phyloP scores from a whole-genome alignment of 1,284 basidiomycete genomes.

The Ganoderma lingzhi region DNA sequence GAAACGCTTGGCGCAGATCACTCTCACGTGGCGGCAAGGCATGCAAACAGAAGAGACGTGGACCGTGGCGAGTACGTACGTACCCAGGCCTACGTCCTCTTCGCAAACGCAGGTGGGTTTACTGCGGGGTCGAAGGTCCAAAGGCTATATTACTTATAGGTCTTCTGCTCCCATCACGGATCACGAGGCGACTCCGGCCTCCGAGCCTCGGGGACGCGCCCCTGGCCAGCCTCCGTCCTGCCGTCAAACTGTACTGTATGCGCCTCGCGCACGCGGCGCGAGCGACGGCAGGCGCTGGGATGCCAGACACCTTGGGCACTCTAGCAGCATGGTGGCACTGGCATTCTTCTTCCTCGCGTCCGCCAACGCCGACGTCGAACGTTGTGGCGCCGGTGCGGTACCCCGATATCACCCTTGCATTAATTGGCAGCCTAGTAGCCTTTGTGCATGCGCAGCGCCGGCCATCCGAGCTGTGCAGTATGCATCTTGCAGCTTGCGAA shows the following conservation, averaged over 20 bases:
- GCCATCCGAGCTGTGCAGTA: background rate
- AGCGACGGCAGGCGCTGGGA: background rate
- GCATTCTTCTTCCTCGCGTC: background rate
- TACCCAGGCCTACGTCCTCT: background rate
- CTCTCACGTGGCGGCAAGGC: conserved; percentile 7
- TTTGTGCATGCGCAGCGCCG: background rate
- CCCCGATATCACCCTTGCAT: background rate
- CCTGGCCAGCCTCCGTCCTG: background rate
- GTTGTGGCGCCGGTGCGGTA: conserved; percentile 11
- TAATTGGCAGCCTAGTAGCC: background rate
- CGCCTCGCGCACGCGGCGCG: background rate
- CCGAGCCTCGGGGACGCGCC: background rate
- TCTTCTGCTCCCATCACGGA: background rate
- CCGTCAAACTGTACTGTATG: background rate
- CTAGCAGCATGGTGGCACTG: background rate
- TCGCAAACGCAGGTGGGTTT: background rate
- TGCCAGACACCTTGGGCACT: background rate
- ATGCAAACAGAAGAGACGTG: background rate
- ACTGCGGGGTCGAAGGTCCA: background rate
- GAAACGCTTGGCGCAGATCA: conserved; percentile 22
- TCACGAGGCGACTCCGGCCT: background rate
- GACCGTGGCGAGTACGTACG: background rate
- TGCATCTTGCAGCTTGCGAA: background rate
- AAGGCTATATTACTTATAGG: background rate
- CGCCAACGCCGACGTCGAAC: background rate